Base-by-base conservation (phyloP, 2,329 filamentous ascomycete genomes). In the Fusarium sp. region DNA sequence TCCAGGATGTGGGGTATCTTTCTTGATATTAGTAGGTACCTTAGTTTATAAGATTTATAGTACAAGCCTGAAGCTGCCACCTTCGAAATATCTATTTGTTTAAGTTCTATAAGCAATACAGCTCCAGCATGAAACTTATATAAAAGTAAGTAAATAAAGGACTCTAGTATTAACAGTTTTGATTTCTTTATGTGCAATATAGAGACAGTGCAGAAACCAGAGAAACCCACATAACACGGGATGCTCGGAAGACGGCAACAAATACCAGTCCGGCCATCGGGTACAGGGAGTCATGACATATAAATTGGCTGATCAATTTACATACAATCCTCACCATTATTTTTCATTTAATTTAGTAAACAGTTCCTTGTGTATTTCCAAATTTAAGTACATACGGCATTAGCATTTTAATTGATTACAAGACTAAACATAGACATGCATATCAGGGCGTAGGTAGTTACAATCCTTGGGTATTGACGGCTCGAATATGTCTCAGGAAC, bases 321-420 rank as follows among this genome's bases (percentile, higher is more conserved):
- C 35, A 18, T 35, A 8, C 38, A 31, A 20, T 16, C 6, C 15
- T 54, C 1, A 18, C 2, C 6, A 8, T 20, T 22, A 22, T 10
- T 12, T 22, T 28, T 36, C 6, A 2, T 36, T 6, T 22, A 7
- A 6, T 14, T 51, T 15, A 0, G 8, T 11, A 4, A 20, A 11
- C 8, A 11, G n/a, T 33, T 53, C 6, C 7, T 22, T 53, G 13
- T 31, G 5, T 7, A 44, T 24, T 20, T 28, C 15, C 13, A n/a
- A 8, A 15, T 14, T 20, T 11, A 24, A 3, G 9, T 13, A 20
- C n/a, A 33, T 11, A 6, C 9, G 33, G 15, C 6, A 14, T 33
- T 22, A n/a, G 22, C 11, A 31, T 20, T 33, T 15, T 22, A 3
- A 26, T 26, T 22, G 7, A 22, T 36, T 22, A 15, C 2, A 36